These are phyloP conservation scores for Sugiyamaella marilandica DNA, from an alignment of 805 yeast genomes.

Conservation along the genomic window DNA sequence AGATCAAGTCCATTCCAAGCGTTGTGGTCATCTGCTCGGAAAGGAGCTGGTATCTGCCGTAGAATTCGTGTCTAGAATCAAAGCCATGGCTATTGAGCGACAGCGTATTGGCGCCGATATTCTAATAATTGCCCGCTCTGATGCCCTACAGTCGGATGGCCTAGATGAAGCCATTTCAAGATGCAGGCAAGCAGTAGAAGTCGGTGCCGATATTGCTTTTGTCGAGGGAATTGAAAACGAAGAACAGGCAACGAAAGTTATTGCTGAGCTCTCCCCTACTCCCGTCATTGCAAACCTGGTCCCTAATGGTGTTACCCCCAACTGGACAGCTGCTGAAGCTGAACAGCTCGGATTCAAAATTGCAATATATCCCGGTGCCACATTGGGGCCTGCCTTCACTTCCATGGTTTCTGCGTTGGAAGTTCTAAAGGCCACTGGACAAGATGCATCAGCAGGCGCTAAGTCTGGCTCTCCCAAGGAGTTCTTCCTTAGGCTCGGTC, in stretches of 20 bases:
- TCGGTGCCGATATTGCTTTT: conserved; percentile 13
- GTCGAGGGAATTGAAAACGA: conserved; percentile 10
- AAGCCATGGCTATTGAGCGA: conserved; percentile 11
- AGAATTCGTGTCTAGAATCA: conserved; percentile 8
- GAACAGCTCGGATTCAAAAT: conserved; percentile 10
- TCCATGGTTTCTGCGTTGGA: background rate
- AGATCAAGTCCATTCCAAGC: conserved; percentile 11
- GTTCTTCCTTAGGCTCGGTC: conserved; percentile 5
- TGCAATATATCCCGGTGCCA: conserved; percentile 9
- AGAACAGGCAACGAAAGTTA: conserved; percentile 10
- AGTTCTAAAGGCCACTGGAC: background rate
- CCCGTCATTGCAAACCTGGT: conserved; percentile 9
- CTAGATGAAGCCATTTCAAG: conserved; percentile 12
- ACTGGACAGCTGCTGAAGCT: conserved; percentile 4
- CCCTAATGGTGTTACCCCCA: conserved; percentile 8
- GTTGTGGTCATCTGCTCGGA: conserved; percentile 13
- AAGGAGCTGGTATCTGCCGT: conserved; percentile 9
- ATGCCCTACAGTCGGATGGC: conserved; percentile 7
- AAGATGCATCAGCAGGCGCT: background rate
- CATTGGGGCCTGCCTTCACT: conserved; percentile 5
- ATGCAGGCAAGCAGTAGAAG: conserved; percentile 3
- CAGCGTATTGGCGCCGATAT: conserved; percentile 8
- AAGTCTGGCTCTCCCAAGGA: conserved; percentile 9
- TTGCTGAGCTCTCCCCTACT: conserved; percentile 5
- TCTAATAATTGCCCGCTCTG: conserved; percentile 10